Percentiles rank a stretch among this genome's conserved stretches.
Conservation (phyloP, 73 alveolate genomes). For the Symbiodinium natans region DNA sequence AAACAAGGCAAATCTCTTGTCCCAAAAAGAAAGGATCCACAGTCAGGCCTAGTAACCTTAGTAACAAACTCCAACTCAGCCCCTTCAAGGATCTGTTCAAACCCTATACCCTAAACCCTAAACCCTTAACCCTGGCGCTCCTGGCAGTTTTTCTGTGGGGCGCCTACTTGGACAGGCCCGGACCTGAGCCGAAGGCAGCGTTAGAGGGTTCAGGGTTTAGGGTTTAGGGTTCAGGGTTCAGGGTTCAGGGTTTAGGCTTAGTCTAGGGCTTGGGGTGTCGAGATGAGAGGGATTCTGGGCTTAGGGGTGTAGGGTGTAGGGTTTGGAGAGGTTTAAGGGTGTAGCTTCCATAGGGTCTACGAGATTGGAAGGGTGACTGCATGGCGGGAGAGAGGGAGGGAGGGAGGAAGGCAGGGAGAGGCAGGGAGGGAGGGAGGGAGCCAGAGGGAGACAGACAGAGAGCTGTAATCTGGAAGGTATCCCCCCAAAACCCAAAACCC, state of each 20-base stretch:
- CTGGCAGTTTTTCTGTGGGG: conserved; percentile 89
- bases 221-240: not conserved
- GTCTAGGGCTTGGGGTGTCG: not conserved
- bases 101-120: not conserved
- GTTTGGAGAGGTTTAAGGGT: too few relatives aligned
- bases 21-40: too few relatives aligned
- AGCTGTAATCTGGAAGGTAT: not conserved
- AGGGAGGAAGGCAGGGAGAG: not conserved
- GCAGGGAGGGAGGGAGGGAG: not conserved
- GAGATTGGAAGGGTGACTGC: not conserved
- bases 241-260: not conserved
- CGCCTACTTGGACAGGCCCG: conserved; percentile 68
- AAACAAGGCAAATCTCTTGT: too few relatives aligned
- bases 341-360: not conserved
- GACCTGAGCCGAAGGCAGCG: too few relatives aligned
- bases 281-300: too few relatives aligned
- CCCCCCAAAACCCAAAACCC: too few relatives aligned
- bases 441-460: not conserved
- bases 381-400: not conserved
- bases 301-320: too few relatives aligned
- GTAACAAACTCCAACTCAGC: too few relatives aligned
- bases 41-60: too few relatives aligned
- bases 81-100: too few relatives aligned
- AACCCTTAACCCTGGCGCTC: not conserved
- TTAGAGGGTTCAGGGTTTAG: not conserved